These are phyloP conservation scores for Dysphania ambrosioides DNA, from an alignment of 148 eudicot genomes.

Conservation along the genomic window DNA sequence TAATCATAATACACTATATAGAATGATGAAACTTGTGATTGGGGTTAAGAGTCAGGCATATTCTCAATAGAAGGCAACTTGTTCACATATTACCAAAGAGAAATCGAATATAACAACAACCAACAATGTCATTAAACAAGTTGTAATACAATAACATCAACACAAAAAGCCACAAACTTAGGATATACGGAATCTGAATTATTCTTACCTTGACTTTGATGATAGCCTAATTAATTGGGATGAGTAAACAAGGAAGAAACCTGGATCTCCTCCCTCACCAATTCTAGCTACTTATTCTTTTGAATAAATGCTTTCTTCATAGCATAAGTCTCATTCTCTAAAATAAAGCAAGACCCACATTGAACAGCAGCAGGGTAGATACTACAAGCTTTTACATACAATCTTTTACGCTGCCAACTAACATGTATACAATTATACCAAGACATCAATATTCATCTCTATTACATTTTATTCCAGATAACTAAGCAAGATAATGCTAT, in stretches of 20 bases:
- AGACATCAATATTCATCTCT: neutral
- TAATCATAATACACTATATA: neutral
- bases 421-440: constrained; percentile 20
- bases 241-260: neutral
- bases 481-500: neutral
- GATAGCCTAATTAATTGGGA: constrained; percentile 66
- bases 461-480: neutral
- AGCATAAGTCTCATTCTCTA: constrained; percentile 9
- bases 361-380: constrained; percentile 73
- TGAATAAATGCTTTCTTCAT: neutral
- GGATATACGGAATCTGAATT: neutral
- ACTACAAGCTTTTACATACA: constrained; percentile 66
- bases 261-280: neutral
- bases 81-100: neutral
- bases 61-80: no score
- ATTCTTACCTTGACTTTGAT: constrained; percentile 86
- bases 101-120: neutral
- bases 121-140: neutral
- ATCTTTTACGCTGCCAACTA: constrained; percentile 63
- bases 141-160: constrained; percentile 12
- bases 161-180: neutral
- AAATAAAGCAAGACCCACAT: constrained; percentile 15
- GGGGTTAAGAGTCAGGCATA: no score
- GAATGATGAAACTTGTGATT: no score
- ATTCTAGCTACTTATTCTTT: neutral